These are phyloP conservation scores for Aspergillus puulaauensis DNA, from an alignment of 2,329 filamentous ascomycete genomes.

Conservation along the genomic window DNA sequence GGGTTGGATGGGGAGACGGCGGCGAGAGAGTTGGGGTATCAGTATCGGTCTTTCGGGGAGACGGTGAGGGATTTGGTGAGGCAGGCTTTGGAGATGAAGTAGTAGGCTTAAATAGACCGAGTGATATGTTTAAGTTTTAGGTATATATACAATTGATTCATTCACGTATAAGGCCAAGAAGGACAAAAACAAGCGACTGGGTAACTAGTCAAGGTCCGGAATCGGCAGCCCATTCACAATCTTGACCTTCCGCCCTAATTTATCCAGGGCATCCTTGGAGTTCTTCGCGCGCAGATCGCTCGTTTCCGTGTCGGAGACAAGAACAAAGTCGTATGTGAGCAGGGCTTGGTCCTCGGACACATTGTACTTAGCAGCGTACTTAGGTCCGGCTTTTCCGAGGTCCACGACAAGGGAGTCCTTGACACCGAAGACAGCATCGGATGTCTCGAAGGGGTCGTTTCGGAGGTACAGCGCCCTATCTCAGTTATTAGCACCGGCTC, in stretches of 20 bases:
- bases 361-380: conserved; percentile 60
- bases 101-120: not conserved
- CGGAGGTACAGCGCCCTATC: conserved; percentile 71
- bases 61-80: conserved; percentile 21
- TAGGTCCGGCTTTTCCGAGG: conserved; percentile 52
- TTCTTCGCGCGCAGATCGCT: conserved; percentile 64
- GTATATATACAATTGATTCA: no score
- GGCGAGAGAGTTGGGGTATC: conserved; percentile 39
- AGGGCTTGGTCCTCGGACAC: conserved; percentile 64
- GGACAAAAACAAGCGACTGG: conserved; percentile 5
- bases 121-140: no score
- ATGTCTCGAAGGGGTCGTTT: conserved; percentile 77
- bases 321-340: conserved; percentile 73
- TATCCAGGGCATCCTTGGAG: conserved; percentile 65
- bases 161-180: not conserved
- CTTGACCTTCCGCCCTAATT: conserved; percentile 67
- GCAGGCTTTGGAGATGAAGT: conserved; percentile 13
- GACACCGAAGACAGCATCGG: conserved; percentile 83
- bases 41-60: conserved; percentile 29
- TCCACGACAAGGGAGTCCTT: conserved; percentile 77
- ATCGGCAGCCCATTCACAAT: conserved; percentile 75
- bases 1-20: conserved; percentile 45
- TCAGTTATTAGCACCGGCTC: not conserved
- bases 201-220: conserved; percentile 61
- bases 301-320: conserved; percentile 71